Percentiles rank a stretch among this genome's conserved stretches.
Evolutionary conservation across 345 rosid species (phyloP).

Genomic region (Brassica incana): DNA sequence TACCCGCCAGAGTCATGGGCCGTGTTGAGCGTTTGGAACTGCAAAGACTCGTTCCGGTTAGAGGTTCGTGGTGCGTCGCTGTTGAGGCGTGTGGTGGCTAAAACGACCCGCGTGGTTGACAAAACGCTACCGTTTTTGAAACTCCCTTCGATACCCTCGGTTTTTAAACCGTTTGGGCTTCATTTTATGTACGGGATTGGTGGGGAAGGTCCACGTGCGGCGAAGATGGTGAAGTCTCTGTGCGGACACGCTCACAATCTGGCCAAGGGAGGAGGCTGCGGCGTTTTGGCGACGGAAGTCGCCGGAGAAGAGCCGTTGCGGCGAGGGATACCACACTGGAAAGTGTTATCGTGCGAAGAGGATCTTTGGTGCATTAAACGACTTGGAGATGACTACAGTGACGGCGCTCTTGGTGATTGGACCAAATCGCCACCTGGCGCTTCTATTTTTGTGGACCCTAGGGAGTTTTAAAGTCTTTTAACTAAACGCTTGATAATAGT

Average conservation of each 20-base stretch:
- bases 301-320: slow-evolving; percentile 68
- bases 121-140: slow-evolving; percentile 70
- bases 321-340: slow-evolving; percentile 84
- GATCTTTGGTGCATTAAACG: slow-evolving; percentile 94
- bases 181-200: slow-evolving; percentile 83
- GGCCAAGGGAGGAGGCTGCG: slow-evolving; percentile 67
- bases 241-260: slow-evolving; percentile 85
- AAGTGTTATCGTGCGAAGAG: slow-evolving; percentile 66
- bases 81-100: slow-evolving; percentile 52
- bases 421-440: slow-evolving; percentile 73
- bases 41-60: slow-evolving; percentile 70
- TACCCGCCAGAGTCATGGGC: slow-evolving; percentile 92
- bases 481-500: neutral
- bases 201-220: slow-evolving; percentile 81
- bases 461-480: slow-evolving; percentile 53
- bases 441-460: slow-evolving; percentile 97
- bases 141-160: slow-evolving; percentile 79
- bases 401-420: slow-evolving; percentile 90
- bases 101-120: slow-evolving; percentile 67
- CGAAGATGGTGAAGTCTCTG: slow-evolving; percentile 55
- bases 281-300: slow-evolving; percentile 81
- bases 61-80: slow-evolving; percentile 80
- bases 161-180: slow-evolving; percentile 83
- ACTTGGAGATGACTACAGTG: slow-evolving; percentile 74
- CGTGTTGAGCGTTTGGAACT: slow-evolving; percentile 84